These are phyloP conservation scores for Arthroderma sp. DNA, from an alignment of 2,329 filamentous ascomycete species.

Conservation along the genomic window DNA sequence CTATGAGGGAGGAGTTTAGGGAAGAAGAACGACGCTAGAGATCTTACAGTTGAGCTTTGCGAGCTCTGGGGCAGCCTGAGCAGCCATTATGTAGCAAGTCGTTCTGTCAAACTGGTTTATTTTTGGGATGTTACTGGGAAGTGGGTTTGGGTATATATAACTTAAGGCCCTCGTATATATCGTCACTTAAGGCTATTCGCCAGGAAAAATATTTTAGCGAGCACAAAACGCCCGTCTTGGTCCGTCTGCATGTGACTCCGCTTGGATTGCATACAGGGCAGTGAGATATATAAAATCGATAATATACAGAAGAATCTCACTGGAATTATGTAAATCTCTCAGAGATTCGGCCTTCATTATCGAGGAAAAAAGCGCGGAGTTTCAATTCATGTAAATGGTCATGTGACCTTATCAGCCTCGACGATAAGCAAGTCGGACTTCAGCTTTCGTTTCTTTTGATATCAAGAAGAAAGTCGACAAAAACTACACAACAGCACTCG, in stretches of 20 bases:
- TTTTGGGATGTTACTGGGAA: not conserved
- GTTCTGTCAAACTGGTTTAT: not conserved
- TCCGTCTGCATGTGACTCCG: not conserved
- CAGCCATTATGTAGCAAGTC: slow-evolving; percentile 28
- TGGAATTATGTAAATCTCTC: not conserved
- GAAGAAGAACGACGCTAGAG: not conserved
- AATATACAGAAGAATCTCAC: not conserved
- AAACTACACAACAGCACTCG: not conserved
- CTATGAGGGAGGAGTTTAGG: not conserved
- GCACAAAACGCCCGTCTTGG: not conserved
- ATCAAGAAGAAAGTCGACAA: not conserved
- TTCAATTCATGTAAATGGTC: not conserved
- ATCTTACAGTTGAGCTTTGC: slow-evolving; percentile 31
- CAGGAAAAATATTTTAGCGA: not conserved
- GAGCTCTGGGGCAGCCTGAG: slow-evolving; percentile 31
- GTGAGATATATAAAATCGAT: not conserved
- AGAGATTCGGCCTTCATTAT: not conserved
- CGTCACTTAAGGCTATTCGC: not conserved
- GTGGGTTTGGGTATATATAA: slow-evolving; percentile 4
- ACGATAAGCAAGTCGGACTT: not conserved
- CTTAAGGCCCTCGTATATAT: slow-evolving; percentile 1
- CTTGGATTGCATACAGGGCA: not conserved
- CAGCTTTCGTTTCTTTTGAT: not conserved
- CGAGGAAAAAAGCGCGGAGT: too few relatives aligned
- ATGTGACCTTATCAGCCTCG: not conserved